Evolutionary conservation across 495 filamentous ascomycete genomes (phyloP), one percentile per base, ranked within the genome.

Genomic region (Monascus purpureus): DNA sequence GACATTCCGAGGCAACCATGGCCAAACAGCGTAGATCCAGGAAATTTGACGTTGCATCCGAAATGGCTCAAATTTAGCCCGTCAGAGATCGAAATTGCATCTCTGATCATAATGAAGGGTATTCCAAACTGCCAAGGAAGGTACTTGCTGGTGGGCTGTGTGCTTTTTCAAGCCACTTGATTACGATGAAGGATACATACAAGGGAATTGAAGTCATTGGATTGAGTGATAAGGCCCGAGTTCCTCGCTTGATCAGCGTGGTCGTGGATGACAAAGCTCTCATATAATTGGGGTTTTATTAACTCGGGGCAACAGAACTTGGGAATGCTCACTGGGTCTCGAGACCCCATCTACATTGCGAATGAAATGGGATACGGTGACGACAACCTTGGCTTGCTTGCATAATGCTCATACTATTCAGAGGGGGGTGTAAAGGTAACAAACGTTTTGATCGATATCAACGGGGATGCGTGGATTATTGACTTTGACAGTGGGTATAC

Each of bases 401-500:
- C n/a, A 25, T 25, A 25, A 7, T 7, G 22, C n/a, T 6, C 7
- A 25, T 25, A 25, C n/a, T 25, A n/a, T 25, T n/a, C n/a, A n/a
- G n/a, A n/a, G 22, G 22, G 22, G 22, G 22, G n/a, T 25, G 22
- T 25, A 7, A 25, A 25, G 22, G 22, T n/a, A 25, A n/a, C n/a
- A 25, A 25, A 25, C n/a, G 22, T 25, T 25, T 25, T 6, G 22
- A 25, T 25, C 22, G n/a, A 25, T 25, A n/a, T 25, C 22, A 25
- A 33, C 16, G 17, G 19, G 9, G 17, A 24, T 35, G 24, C 24
- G 14, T 29, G 23, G 12, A 19, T 29, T 17, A 17, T 35, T 29
- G 7, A 35, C 17, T 35, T 35, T 29, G 32, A 24, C 15, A 24
- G 32, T 15, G 32, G 32, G 8, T 35, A 35, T 13, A 35, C 32